Base-by-base conservation (phyloP, 106 monocot genomes). In the Allium sativum region DNA sequence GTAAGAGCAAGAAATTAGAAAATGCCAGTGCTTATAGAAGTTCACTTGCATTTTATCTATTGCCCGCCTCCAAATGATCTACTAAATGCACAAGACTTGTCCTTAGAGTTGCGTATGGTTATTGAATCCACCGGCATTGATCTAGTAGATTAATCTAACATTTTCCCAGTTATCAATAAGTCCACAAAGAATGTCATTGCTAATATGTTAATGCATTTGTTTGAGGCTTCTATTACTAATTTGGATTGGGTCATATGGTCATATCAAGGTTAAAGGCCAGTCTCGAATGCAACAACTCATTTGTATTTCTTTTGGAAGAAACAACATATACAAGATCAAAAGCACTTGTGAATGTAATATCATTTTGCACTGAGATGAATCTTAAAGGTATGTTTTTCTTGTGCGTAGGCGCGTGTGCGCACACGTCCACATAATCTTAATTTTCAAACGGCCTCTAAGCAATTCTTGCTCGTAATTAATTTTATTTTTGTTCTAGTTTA, bases 221-320 rank as follows among this genome's bases (percentile, higher is more conserved):
- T 75, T 40, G 96, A 96, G 73, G 70, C 79, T 67, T 73, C 76
- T 59, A 50, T 96, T 46, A 9, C 52, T 52, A 74, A 87, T 48
- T 68, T 96, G 51, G 80, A 84, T 67, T 91, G 90, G 87, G 58
- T 61, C 54, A n/a, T n/a, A n/a, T n/a, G n/a, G n/a, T n/a, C n/a
- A 18, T 82, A 48, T 66, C 61, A 46, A 91, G 82, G 67, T 42
- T 96, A 71, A 96, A 90, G 66, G 43, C 63, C 52, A 22, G 48
- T 21, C 10, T 41, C 31, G 65, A 46, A 61, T 69, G 59, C 61
- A 67, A 65, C 18, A 55, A 61, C 16, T 22, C 18, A 61, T 61
- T 53, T 44, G 72, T 68, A 43, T 8, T 72, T 2, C 16, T 72
- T 42, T 48, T 87, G 40, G 82, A 91, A 72, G 84, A 96, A 65